Evolutionary conservation across 805 yeast species (phyloP), one percentile per base, ranked within the genome.

Genomic region (Kodamaea jinghongensis): DNA sequence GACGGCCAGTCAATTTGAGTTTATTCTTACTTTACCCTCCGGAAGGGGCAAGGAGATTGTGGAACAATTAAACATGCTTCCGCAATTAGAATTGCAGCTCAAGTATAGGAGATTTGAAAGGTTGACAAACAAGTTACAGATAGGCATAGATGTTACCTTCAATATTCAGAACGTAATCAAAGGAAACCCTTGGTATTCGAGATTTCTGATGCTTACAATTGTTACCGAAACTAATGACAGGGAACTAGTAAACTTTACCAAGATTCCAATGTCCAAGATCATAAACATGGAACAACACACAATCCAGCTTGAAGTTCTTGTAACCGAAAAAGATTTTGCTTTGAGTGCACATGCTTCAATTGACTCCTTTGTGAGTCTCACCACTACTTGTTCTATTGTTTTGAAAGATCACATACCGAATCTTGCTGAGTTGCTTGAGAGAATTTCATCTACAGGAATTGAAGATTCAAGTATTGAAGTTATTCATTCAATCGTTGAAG

Each of bases 221-320:
- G 63, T 6, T 57, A 65, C n/a, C 45, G 77, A 2, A 40, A 52
- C 53, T 25, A 44, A 52, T 3, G 46, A 50, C 5, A 77, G 76
- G 0, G 47, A 34, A 3, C 44, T 77, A 9, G 38, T 75, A 6
- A 79, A 73, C 42, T 76, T 72, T 40, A 58, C 78, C 41, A 63
- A 73, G 43, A 51, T 73, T 1, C 54, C 55, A 6, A 37, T 52
- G 14, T 56, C 42, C 16, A 26, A 66, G 55, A 28, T 54, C 50
- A 20, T n/a, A n/a, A n/a, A n/a, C n/a, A n/a, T n/a, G n/a, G n/a
- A n/a, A n/a, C n/a, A n/a, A n/a, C n/a, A n/a, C n/a, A n/a, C n/a
- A n/a, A n/a, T n/a, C n/a, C n/a, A n/a, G n/a, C n/a, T n/a, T n/a
- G n/a, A n/a, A n/a, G n/a, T n/a, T n/a, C n/a, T n/a, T n/a, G n/a